Evolutionary conservation across 768 basidiomycete species (phyloP).

Genomic region (Leucocoprinus birnbaumii): DNA sequence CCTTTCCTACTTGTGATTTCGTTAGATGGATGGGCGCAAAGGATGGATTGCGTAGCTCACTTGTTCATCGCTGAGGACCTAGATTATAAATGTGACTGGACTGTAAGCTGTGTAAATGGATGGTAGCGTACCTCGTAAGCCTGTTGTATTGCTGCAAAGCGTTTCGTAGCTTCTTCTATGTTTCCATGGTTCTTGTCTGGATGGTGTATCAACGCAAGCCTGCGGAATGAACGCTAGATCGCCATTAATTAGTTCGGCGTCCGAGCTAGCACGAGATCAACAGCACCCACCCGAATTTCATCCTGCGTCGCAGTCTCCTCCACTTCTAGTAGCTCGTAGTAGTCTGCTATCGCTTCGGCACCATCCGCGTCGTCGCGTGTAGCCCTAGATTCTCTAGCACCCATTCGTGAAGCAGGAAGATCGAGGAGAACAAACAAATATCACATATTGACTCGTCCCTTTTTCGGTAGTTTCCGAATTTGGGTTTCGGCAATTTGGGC

Average conservation of each 20-base stretch:
- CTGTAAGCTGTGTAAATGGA: constrained; percentile 2
- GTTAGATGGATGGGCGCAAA: constrained; percentile 12
- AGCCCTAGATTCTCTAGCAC: constrained; percentile 62
- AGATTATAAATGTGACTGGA: constrained; percentile 4
- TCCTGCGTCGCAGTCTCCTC: constrained; percentile 80
- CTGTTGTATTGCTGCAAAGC: constrained; percentile 87
- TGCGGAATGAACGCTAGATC: constrained; percentile 76
- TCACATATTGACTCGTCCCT: background rate
- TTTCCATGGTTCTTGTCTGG: constrained; percentile 87
- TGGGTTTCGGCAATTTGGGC: background rate
- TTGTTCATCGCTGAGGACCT: constrained; percentile 95
- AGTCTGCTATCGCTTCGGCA: constrained; percentile 45
- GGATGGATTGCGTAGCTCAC: constrained; percentile 38
- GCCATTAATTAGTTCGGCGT: constrained; percentile 6
- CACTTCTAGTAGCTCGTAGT: constrained; percentile 80
- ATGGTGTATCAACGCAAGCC: constrained; percentile 80
- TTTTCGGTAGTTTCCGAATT: constrained; percentile 7
- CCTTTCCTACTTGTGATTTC: constrained; percentile 70
- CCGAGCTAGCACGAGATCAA: background rate
- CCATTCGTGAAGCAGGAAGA: constrained; percentile 42
- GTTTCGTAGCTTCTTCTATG: constrained; percentile 79
- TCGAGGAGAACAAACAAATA: constrained; percentile 1
- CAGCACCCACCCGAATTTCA: constrained; percentile 73
- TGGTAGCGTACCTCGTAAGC: constrained; percentile 78
- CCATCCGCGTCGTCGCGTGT: constrained; percentile 21